Evolutionary conservation across 2,329 filamentous ascomycete species (phyloP).

Genomic region (Colletotrichum cereale): DNA sequence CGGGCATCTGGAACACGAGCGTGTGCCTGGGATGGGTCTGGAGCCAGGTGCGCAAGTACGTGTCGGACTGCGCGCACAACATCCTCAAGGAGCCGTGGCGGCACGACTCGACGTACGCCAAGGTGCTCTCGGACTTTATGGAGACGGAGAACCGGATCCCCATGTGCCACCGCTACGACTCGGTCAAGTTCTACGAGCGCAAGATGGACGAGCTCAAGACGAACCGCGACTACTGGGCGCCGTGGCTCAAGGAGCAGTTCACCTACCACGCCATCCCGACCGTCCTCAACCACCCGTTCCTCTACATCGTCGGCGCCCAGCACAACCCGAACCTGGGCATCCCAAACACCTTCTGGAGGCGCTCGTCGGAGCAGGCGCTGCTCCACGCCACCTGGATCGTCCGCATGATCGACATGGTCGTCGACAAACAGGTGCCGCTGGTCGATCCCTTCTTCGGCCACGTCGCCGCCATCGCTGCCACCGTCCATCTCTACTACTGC

Average conservation of each 20-base stretch:
- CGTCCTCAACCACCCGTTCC: slow-evolving; percentile 65
- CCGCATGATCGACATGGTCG: slow-evolving; percentile 66
- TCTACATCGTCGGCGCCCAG: slow-evolving; percentile 65
- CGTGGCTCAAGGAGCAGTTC: slow-evolving; percentile 66
- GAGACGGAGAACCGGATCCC: slow-evolving; percentile 63
- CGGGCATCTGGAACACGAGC: slow-evolving; percentile 64
- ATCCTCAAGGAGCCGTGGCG: slow-evolving; percentile 64
- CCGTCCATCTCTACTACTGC: slow-evolving; percentile 66
- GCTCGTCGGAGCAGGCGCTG: slow-evolving; percentile 63
- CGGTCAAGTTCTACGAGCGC: slow-evolving; percentile 64
- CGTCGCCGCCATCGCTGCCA: slow-evolving; percentile 64
- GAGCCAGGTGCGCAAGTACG: slow-evolving; percentile 60
- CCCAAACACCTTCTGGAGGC: slow-evolving; percentile 66
- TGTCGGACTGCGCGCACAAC: slow-evolving; percentile 61
- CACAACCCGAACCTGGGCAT: slow-evolving; percentile 64
- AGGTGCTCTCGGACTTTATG: slow-evolving; percentile 63
- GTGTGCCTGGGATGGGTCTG: slow-evolving; percentile 65
- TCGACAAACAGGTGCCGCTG: slow-evolving; percentile 61
- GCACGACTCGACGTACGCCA: slow-evolving; percentile 64
- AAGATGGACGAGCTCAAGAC: slow-evolving; percentile 58
- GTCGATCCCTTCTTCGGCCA: slow-evolving; percentile 66
- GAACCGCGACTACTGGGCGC: slow-evolving; percentile 62
- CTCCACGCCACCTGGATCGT: slow-evolving; percentile 67
- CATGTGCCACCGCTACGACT: slow-evolving; percentile 65
- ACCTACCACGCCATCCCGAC: slow-evolving; percentile 65